phyloP scores from a whole-genome alignment of 768 basidiomycete genomes.

The Auricularia sp. region DNA sequence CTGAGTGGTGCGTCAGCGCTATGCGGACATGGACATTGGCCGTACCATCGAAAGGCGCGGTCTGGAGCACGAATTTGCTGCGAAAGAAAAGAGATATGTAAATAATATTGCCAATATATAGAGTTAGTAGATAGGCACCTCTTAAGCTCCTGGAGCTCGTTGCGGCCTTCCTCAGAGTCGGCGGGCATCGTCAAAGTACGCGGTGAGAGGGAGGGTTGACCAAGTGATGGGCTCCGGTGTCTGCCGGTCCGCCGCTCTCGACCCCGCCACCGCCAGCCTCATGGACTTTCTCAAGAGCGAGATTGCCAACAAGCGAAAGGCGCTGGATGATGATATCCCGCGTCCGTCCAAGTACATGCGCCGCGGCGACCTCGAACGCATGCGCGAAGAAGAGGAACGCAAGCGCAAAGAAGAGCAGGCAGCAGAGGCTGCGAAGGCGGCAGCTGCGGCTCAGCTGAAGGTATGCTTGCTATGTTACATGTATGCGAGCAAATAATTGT shows the following conservation, averaged over 20 bases:
- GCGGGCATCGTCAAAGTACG: background rate
- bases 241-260: background rate
- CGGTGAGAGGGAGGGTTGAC: background rate
- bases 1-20: constrained; percentile 28
- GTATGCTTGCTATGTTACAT: background rate
- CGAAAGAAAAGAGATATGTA: background rate
- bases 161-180: background rate
- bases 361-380: constrained; percentile 76
- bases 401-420: constrained; percentile 36
- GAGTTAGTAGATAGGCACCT: constrained; percentile 30
- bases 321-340: constrained; percentile 39
- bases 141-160: constrained; percentile 29
- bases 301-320: constrained; percentile 80
- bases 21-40: background rate
- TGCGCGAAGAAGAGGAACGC: constrained; percentile 41
- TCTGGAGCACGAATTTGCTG: constrained; percentile 86
- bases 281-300: constrained; percentile 93
- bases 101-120: background rate
- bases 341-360: constrained; percentile 82
- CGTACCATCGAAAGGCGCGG: constrained; percentile 86
- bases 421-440: constrained; percentile 21
- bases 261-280: background rate
- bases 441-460: constrained; percentile 16
- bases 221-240: background rate
- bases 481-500: too few relatives aligned